These are phyloP conservation scores for Calonectria multiphialidica DNA, from an alignment of 2,329 filamentous ascomycete genomes.

Conservation along the genomic window DNA sequence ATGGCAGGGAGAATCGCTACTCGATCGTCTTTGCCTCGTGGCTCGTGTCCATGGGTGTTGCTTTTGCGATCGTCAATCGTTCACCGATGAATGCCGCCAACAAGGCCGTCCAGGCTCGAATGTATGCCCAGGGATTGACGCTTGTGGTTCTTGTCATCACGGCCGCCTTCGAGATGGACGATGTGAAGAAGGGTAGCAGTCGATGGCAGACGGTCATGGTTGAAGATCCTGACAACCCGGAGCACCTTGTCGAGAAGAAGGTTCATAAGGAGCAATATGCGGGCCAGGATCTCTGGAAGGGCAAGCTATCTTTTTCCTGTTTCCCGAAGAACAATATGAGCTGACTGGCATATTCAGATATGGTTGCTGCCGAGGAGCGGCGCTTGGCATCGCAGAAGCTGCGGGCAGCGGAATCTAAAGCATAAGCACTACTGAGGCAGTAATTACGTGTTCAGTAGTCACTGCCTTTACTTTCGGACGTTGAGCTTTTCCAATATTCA, in stretches of 20 bases:
- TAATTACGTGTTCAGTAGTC: no score
- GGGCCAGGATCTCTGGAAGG: slow-evolving; percentile 94
- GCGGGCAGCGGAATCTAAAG: no score
- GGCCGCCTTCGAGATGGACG: slow-evolving; percentile 83
- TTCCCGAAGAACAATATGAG: no score
- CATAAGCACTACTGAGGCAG: no score
- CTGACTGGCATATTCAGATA: no score
- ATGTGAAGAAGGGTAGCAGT: slow-evolving; percentile 80
- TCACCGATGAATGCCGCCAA: slow-evolving; percentile 81
- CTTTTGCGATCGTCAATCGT: slow-evolving; percentile 81
- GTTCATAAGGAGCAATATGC: slow-evolving; percentile 88
- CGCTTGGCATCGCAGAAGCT: no score
- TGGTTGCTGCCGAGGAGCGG: no score
- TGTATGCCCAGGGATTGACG: slow-evolving; percentile 92
- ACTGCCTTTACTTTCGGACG: no score
- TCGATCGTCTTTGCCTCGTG: slow-evolving; percentile 85
- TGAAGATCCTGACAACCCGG: no score
- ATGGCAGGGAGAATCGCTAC: slow-evolving; percentile 86
- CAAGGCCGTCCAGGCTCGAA: slow-evolving; percentile 93
- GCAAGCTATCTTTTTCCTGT: no score
- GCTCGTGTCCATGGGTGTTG: slow-evolving; percentile 82
- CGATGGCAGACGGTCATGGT: slow-evolving; percentile 94
- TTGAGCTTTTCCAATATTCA: no score
- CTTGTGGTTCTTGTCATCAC: slow-evolving; percentile 85
- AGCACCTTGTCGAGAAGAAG: no score